Conservation (phyloP, 805 yeast genomes). For the Kuraishia floccosa region DNA sequence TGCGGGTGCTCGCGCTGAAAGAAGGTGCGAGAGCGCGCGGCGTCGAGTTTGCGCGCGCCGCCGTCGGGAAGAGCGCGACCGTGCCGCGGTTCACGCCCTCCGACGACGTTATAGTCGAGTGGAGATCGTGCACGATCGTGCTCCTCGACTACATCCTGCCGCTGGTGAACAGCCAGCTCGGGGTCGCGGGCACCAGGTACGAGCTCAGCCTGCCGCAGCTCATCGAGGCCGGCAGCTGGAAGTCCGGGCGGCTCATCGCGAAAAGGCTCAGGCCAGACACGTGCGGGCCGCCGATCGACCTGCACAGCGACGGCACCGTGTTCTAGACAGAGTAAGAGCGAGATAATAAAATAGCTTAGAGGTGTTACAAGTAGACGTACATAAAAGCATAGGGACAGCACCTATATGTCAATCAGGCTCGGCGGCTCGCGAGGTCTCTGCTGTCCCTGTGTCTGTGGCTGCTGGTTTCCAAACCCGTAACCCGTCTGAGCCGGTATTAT, state of each 20-base stretch:
- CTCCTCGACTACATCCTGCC: conserved; percentile 42
- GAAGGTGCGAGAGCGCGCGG: conserved; percentile 26
- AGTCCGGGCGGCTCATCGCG: conserved; percentile 53
- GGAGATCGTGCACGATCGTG: conserved; percentile 55
- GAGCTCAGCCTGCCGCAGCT: conserved; percentile 40
- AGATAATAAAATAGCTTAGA: background rate
- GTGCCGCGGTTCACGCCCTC: conserved; percentile 38
- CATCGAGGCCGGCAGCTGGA: conserved; percentile 63
- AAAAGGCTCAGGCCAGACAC: conserved; percentile 32
- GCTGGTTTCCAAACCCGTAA: conserved; percentile 84
- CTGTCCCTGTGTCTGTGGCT: conserved; percentile 14
- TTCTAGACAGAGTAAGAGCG: conserved; percentile 20
- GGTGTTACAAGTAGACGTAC: background rate
- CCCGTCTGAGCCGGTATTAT: conserved; percentile 72
- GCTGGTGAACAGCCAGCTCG: conserved; percentile 33
- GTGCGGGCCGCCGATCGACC: conserved; percentile 54
- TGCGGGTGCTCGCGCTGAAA: conserved; percentile 37
- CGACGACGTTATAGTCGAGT: conserved; percentile 53
- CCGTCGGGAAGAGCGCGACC: conserved; percentile 8
- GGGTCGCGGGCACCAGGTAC: conserved; percentile 15
- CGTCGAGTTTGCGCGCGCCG: conserved; percentile 18
- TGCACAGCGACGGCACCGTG: conserved; percentile 55
- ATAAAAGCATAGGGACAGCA: no score
- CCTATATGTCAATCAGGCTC: conserved; percentile 20
- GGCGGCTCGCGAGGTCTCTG: conserved; percentile 4